Conservation (phyloP, 352 stramenopile species). For the Phytophthora pisi region DNA sequence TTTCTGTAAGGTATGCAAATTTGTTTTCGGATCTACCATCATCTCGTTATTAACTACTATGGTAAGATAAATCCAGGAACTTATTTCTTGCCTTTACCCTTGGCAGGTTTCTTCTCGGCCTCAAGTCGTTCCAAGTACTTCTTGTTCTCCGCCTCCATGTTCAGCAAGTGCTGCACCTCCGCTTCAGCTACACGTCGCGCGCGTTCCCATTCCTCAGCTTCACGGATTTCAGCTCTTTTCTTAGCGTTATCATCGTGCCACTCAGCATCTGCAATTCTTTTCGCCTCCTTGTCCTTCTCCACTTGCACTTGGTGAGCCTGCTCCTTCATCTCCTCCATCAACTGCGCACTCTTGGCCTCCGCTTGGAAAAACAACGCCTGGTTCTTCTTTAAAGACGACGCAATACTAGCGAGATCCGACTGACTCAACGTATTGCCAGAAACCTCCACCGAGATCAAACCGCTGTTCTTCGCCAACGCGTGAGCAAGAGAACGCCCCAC, state of each 20-base stretch:
- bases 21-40: too few species aligned
- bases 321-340: slow-evolving; percentile 36
- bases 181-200: slow-evolving; percentile 44
- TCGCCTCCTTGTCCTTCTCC: slow-evolving; percentile 43
- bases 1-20: too few species aligned
- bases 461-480: slow-evolving; percentile 54
- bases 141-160: slow-evolving; percentile 66
- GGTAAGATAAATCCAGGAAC: not conserved
- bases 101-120: slow-evolving; percentile 49
- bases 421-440: slow-evolving; percentile 52
- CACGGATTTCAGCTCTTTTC: slow-evolving; percentile 47
- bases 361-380: slow-evolving; percentile 34
- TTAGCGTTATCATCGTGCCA: slow-evolving; percentile 66
- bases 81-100: slow-evolving; percentile 67
- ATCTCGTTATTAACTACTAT: too few species aligned
- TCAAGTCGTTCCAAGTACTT: slow-evolving; percentile 51
- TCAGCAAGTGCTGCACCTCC: slow-evolving; percentile 50
- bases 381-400: slow-evolving; percentile 51
- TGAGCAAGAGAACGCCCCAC: slow-evolving; percentile 48
- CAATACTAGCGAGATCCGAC: slow-evolving; percentile 52
- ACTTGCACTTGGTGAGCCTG: slow-evolving; percentile 35
- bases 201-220: slow-evolving; percentile 60
- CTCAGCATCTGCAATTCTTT: slow-evolving; percentile 44
- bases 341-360: slow-evolving; percentile 31
- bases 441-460: slow-evolving; percentile 58